Evolutionary conservation across 305 asterid genomes (phyloP), one percentile per base, ranked within the genome.

Genomic region (Coffea humblotiana): DNA sequence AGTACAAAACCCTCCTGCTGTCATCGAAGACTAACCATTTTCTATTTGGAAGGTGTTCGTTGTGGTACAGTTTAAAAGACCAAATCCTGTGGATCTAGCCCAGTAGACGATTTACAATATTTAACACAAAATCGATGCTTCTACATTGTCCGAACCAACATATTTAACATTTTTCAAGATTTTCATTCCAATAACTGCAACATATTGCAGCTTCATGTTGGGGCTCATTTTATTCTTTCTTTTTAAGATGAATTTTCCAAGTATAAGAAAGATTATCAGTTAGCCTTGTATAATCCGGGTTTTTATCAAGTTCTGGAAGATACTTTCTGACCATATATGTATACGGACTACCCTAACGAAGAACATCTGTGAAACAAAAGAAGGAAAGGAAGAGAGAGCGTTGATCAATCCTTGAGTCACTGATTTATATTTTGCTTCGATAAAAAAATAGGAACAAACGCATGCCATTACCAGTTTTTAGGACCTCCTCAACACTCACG

Each of bases 1-100:
- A 80, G 51, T 54, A 75, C 79, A 29, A 74, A 74, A 37, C 48
- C 49, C 54, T 49, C 15, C 16, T 49, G 29, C 25, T 74, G 83
- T 80, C 43, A 37, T 2, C 43, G 0, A 37, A 37, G 74, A 73
- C 29, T 48, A 29, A 12, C 63, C 1, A 10, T 77, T 77, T 45
- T 77, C 61, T 25, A 76, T 63, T 16, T 37, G 48, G 49, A 23
- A 68, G 2, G 40, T 0, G 18, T 3, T 56, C 13, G 25, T 35
- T 0, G 67, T 54, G 54, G 77, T 52, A 56, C 78, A 47, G 18
- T 51, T 58, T 23, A 27, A 18, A 18, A 74, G 29, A 18, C 25
- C 25, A 56, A 4, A 56, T 18, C 25, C 4, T 56, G 25, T 18
- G 43, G 49, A 56, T 29, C 68, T 74, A 37, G 35, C 19, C 77